Evolutionary conservation across 2,329 filamentous ascomycete genomes (phyloP).

Genomic region (Monosporascus sp.): DNA sequence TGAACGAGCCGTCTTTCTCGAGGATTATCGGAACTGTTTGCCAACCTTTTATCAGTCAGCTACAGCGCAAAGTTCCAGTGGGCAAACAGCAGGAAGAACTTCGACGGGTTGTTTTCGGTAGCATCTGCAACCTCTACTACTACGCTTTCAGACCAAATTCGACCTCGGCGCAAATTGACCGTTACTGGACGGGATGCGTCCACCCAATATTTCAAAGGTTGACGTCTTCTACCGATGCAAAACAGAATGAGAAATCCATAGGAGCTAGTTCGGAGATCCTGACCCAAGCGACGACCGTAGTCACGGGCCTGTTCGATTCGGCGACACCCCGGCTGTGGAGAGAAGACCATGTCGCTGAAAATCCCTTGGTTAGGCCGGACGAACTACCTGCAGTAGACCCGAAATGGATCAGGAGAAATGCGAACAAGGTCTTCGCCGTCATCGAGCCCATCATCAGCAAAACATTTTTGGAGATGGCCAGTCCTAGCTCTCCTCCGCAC

Average conservation of each 20-base stretch:
- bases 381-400: conserved; percentile 81
- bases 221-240: conserved; percentile 32
- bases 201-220: conserved; percentile 56
- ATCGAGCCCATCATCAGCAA: conserved; percentile 55
- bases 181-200: conserved; percentile 74
- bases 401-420: conserved; percentile 78
- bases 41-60: conserved; percentile 63
- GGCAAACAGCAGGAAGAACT: conserved; percentile 55
- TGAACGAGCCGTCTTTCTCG: conserved; percentile 54
- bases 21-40: conserved; percentile 52
- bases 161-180: conserved; percentile 60
- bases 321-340: conserved; percentile 62
- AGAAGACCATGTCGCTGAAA: conserved; percentile 63
- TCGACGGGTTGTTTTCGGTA: conserved; percentile 54
- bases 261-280: conserved; percentile 41
- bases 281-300: conserved; percentile 59
- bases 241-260: conserved; percentile 26
- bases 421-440: conserved; percentile 58
- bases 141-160: conserved; percentile 72
- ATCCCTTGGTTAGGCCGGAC: conserved; percentile 53
- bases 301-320: conserved; percentile 66
- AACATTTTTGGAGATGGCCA: conserved; percentile 57
- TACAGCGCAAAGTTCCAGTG: conserved; percentile 55
- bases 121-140: conserved; percentile 76
- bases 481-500: conserved; percentile 47